A percentile compares a stretch with the other conserved stretches of the same genome.
phyloP scores from a whole-genome alignment of 345 rosid genomes.

The Crucihimalaya himalaica region DNA sequence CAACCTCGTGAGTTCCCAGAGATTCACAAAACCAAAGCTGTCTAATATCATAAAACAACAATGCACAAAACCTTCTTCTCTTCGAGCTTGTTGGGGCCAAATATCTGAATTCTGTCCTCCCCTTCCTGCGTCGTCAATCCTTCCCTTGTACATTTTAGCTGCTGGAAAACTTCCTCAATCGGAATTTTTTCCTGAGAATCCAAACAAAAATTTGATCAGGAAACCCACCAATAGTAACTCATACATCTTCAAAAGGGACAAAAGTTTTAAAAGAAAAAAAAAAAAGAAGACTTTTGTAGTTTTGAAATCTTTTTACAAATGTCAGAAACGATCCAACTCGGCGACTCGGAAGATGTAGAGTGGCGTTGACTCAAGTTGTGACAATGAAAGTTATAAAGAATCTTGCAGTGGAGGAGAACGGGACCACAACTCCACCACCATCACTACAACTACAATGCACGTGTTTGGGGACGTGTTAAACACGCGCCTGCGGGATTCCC shows the following conservation, averaged over 20 bases:
- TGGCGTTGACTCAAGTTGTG: slow-evolving; percentile 40
- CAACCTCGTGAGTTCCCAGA: slow-evolving; percentile 4
- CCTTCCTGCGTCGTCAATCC: slow-evolving; percentile 81
- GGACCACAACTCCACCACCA: slow-evolving; percentile 40
- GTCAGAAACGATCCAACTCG: slow-evolving; percentile 26
- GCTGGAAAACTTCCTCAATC: slow-evolving; percentile 83
- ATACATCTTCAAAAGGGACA: background rate
- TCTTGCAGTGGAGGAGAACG: slow-evolving; percentile 35
- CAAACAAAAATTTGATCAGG: slow-evolving; percentile 18
- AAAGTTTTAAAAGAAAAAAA: background rate
- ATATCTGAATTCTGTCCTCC: slow-evolving; percentile 63
- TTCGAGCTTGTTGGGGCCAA: slow-evolving; percentile 94
- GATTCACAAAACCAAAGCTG: slow-evolving; percentile 7
- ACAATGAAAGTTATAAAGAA: slow-evolving; percentile 31
- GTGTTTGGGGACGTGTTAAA: slow-evolving; percentile 27
- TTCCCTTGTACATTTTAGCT: slow-evolving; percentile 71
- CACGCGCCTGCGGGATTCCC: slow-evolving; percentile 41
- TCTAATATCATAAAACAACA: slow-evolving; percentile 4
- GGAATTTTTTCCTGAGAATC: slow-evolving; percentile 75
- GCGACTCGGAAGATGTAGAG: slow-evolving; percentile 22
- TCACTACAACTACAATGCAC: slow-evolving; percentile 24
- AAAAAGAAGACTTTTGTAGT: background rate
- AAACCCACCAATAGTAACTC: background rate
- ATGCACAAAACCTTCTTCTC: slow-evolving; percentile 61
- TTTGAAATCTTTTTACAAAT: background rate